These are phyloP conservation scores for Novakomyces olei DNA, from an alignment of 805 yeast species.

Conservation along the genomic window DNA sequence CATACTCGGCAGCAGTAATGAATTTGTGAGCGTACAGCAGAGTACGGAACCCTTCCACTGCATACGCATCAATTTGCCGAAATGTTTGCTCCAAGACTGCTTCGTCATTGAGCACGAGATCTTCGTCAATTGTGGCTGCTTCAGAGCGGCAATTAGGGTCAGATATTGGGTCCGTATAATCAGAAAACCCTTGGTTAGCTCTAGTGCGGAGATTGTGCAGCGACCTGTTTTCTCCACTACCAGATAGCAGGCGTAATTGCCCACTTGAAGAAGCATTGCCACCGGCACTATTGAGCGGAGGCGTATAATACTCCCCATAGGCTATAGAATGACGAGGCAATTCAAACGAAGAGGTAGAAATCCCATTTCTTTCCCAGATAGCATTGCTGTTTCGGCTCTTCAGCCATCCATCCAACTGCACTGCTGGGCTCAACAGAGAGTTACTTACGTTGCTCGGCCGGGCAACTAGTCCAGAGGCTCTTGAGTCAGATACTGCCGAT, in stretches of 20 bases:
- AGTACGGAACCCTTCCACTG: constrained; percentile 86
- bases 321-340: constrained; percentile 7
- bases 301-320: constrained; percentile 3
- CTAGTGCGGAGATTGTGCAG: neutral
- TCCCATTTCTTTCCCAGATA: neutral
- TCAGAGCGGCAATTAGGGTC: too few species aligned
- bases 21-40: constrained; percentile 62
- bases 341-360: too few species aligned
- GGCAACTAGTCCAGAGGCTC: constrained; percentile 1
- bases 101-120: constrained; percentile 44
- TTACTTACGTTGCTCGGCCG: constrained; percentile 1
- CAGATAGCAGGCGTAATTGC: neutral
- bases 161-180: too few species aligned
- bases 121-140: constrained; percentile 21
- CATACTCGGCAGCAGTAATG: constrained; percentile 36
- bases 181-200: neutral
- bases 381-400: neutral
- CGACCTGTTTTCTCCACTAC: neutral
- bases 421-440: neutral
- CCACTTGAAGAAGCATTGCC: too few species aligned
- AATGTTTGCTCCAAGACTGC: constrained; percentile 63
- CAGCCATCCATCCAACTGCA: neutral
- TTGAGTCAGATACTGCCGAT: constrained; percentile 19
- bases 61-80: constrained; percentile 79
- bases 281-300: too few species aligned